A percentile compares a stretch with the other conserved stretches of the same genome.
Evolutionary conservation across 2,329 filamentous ascomycete species (phyloP).

Genomic region (Sarocladiaceae sp.): DNA sequence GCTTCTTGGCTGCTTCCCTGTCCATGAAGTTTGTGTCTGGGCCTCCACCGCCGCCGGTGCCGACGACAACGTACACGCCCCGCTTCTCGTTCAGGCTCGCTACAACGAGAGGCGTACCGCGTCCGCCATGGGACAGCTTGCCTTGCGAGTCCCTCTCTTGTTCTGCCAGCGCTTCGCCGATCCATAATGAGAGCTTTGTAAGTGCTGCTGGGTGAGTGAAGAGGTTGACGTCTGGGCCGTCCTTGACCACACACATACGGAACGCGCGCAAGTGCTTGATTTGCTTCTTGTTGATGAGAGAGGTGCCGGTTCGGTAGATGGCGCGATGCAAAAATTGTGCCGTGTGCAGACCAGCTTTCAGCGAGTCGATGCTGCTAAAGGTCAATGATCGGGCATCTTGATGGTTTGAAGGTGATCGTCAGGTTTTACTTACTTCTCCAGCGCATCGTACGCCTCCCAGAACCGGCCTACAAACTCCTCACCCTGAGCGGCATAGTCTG

Average conservation of each 20-base stretch:
- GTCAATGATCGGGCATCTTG: slow-evolving; percentile 8
- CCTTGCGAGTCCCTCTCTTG: slow-evolving; percentile 75
- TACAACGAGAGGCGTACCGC: slow-evolving; percentile 81
- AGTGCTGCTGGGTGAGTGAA: slow-evolving; percentile 91
- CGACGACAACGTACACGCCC: slow-evolving; percentile 87
- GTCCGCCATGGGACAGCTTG: slow-evolving; percentile 58
- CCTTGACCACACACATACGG: slow-evolving; percentile 91
- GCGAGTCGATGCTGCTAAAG: slow-evolving; percentile 58
- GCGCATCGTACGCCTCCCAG: slow-evolving; percentile 66
- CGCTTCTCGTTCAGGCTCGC: slow-evolving; percentile 82
- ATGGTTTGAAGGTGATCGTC: background rate
- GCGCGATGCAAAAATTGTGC: slow-evolving; percentile 87
- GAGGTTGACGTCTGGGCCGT: slow-evolving; percentile 82
- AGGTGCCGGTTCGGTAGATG: slow-evolving; percentile 87
- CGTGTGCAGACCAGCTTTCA: slow-evolving; percentile 70
- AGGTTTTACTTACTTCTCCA: slow-evolving; percentile 52
- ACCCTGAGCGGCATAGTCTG: slow-evolving; percentile 43
- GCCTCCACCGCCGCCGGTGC: slow-evolving; percentile 79
- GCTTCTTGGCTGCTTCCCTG: slow-evolving; percentile 58
- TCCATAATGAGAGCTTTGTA: slow-evolving; percentile 89
- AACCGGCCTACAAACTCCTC: slow-evolving; percentile 63
- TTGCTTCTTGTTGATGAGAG: slow-evolving; percentile 86
- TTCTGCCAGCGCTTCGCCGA: slow-evolving; percentile 85
- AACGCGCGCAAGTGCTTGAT: slow-evolving; percentile 90
- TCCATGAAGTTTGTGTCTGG: slow-evolving; percentile 65